These are phyloP conservation scores for Gentiana dahurica DNA, from an alignment of 257 asterid species.

Conservation along the genomic window DNA sequence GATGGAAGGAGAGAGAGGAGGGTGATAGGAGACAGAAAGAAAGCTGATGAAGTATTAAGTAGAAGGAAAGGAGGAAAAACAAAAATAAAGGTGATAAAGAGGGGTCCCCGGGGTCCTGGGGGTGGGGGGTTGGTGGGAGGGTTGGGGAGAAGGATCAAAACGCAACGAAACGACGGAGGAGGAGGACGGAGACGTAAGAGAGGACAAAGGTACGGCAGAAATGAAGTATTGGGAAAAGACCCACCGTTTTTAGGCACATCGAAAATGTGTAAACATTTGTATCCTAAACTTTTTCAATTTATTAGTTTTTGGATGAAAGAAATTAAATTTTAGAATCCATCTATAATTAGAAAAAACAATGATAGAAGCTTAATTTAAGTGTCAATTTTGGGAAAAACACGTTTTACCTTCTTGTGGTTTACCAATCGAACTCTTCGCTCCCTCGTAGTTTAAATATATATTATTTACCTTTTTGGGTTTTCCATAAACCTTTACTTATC, in stretches of 20 bases:
- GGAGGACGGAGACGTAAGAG: slow-evolving; percentile 20
- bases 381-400: too few relatives aligned
- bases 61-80: background rate
- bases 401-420: too few relatives aligned
- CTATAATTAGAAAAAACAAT: background rate
- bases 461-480: too few relatives aligned
- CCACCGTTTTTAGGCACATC: background rate
- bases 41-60: too few relatives aligned
- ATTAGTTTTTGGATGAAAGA: background rate
- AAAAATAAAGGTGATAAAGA: background rate
- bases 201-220: slow-evolving; percentile 36
- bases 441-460: too few relatives aligned
- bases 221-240: slow-evolving; percentile 14
- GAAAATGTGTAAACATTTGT: background rate
- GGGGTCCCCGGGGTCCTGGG: background rate
- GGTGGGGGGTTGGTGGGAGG: background rate
- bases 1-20: background rate
- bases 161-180: slow-evolving; percentile 22
- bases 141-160: slow-evolving; percentile 9
- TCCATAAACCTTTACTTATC: too few relatives aligned
- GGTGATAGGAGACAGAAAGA: too few relatives aligned
- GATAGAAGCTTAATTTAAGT: background rate
- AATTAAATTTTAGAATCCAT: background rate
- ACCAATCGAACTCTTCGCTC: too few relatives aligned
- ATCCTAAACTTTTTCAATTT: background rate